Evolutionary conservation across 2,329 filamentous ascomycete species (phyloP).

Genomic region (Pezicula radicicola): DNA sequence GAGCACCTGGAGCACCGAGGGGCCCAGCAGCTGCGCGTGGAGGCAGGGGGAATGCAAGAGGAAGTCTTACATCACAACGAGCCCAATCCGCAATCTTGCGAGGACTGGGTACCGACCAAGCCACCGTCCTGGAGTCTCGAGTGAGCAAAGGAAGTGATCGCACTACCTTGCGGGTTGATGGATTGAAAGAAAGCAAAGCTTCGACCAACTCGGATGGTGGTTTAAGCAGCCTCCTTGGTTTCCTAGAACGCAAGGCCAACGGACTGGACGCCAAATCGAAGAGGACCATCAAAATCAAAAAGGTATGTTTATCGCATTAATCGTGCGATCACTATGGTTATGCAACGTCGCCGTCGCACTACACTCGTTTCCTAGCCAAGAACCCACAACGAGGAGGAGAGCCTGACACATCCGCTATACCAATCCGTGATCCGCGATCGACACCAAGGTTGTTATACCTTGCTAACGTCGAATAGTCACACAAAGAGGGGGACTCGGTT

Average conservation of each 20-base stretch:
- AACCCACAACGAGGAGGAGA: constrained; percentile 24
- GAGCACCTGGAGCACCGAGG: constrained; percentile 8
- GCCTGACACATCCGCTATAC: constrained; percentile 19
- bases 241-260: constrained; percentile 69
- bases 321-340: constrained; percentile 35
- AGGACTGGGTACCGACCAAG: constrained; percentile 31
- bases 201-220: constrained; percentile 65
- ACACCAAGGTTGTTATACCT: constrained; percentile 36
- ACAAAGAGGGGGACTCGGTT: constrained; percentile 64
- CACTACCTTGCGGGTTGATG: constrained; percentile 44
- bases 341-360: constrained; percentile 33
- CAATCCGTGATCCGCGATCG: constrained; percentile 23
- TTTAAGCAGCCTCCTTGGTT: constrained; percentile 59
- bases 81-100: constrained; percentile 31
- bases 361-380: constrained; percentile 37
- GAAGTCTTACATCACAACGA: constrained; percentile 23
- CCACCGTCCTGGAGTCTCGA: constrained; percentile 23
- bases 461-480: constrained; percentile 72
- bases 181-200: constrained; percentile 68
- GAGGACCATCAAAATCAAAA: constrained; percentile 61
- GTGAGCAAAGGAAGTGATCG: constrained; percentile 16
- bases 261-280: constrained; percentile 43
- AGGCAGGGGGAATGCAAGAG: constrained; percentile 29
- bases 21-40: constrained; percentile 20
- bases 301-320: constrained; percentile 64